Conservation (phyloP, 192 early-diverging fungal genomes). For the Entomortierella parvispora region DNA sequence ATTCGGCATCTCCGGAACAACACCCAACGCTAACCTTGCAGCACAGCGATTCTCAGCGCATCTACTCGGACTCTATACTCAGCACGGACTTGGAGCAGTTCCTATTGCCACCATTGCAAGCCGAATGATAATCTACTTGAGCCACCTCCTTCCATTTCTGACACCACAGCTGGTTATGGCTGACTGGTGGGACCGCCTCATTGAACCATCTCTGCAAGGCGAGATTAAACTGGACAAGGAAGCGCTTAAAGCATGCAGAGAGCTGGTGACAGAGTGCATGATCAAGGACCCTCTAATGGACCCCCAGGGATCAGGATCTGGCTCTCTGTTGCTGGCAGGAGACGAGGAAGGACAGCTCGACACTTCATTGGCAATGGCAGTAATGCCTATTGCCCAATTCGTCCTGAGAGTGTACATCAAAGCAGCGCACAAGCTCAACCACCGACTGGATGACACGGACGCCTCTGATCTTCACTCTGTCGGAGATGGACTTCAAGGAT, state of each 20-base stretch:
- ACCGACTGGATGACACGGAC: conserved; percentile 21
- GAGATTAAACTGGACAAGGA: conserved; percentile 49
- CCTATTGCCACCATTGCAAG: conserved; percentile 35
- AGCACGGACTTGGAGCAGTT: conserved; percentile 11
- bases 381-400: conserved; percentile 44
- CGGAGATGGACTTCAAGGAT: neutral
- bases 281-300: conserved; percentile 24
- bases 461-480: neutral
- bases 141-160: conserved; percentile 48
- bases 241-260: conserved; percentile 38
- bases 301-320: conserved; percentile 14
- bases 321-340: conserved; percentile 32
- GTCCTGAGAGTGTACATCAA: conserved; percentile 40
- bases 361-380: conserved; percentile 11
- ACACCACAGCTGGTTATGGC: conserved; percentile 43
- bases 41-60: conserved; percentile 43
- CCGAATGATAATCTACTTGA: conserved; percentile 41
- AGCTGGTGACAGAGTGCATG: conserved; percentile 47
- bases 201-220: conserved; percentile 43
- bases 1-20: neutral
- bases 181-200: conserved; percentile 53
- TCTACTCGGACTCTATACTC: conserved; percentile 26
- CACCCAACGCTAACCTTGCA: conserved; percentile 8
- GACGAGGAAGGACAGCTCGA: conserved; percentile 46
- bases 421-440: conserved; percentile 35